Percentiles rank a stretch among this genome's conserved stretches.
phyloP scores from a whole-genome alignment of 2,329 filamentous ascomycete species.

The Coniochaeta hoffmannii region DNA sequence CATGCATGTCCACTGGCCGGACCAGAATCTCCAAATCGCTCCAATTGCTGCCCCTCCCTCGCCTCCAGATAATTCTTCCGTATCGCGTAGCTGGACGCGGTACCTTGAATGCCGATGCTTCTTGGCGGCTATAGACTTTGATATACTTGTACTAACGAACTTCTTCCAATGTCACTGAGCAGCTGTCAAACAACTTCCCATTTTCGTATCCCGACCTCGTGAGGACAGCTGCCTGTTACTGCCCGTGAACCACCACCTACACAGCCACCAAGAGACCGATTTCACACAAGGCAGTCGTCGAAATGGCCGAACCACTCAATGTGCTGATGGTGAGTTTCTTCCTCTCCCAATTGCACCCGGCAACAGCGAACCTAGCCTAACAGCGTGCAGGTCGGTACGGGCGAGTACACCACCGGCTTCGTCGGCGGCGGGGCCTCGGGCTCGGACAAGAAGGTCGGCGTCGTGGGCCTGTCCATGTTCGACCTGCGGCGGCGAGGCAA shows the following conservation, averaged over 20 bases:
- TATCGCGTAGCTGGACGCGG: not conserved
- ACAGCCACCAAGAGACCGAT: not conserved
- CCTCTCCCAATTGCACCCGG: not conserved
- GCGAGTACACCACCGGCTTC: slow-evolving; percentile 95
- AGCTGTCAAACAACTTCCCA: not conserved
- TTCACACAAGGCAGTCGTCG: slow-evolving; percentile 8
- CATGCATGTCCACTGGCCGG: too few relatives aligned
- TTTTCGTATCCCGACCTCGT: not conserved
- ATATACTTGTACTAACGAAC: not conserved
- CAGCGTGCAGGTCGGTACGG: slow-evolving; percentile 64
- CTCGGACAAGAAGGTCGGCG: slow-evolving; percentile 94
- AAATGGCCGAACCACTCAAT: slow-evolving; percentile 50
- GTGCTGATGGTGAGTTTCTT: slow-evolving; percentile 56
- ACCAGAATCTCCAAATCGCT: slow-evolving; percentile 6
- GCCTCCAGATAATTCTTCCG: slow-evolving; percentile 1
- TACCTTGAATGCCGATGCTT: not conserved
- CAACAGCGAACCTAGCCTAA: slow-evolving; percentile 12
- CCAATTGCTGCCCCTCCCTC: slow-evolving; percentile 6
- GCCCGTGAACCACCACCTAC: not conserved
- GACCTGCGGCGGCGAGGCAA: slow-evolving; percentile 84
- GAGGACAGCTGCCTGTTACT: not conserved
- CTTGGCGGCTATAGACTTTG: not conserved
- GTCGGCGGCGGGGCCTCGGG: slow-evolving; percentile 75
- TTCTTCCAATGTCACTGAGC: not conserved
- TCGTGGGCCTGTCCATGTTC: slow-evolving; percentile 84